A percentile compares a stretch with the other conserved stretches of the same genome.
Evolutionary conservation across 805 yeast genomes (phyloP).

Genomic region (Saccharomyces mikatae): DNA sequence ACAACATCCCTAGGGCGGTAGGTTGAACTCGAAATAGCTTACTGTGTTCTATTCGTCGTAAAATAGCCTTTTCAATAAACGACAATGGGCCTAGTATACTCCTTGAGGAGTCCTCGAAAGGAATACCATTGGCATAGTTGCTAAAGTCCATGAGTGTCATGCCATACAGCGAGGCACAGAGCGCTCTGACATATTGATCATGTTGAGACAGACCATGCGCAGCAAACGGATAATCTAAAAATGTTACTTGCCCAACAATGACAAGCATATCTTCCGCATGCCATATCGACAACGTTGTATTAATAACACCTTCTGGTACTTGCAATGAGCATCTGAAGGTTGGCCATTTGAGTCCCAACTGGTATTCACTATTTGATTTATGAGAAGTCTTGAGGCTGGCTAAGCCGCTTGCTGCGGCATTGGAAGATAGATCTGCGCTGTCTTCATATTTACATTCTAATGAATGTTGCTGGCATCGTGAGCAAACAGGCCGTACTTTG

Average conservation of each 20-base stretch:
- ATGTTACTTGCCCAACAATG: conserved; percentile 10
- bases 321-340: too few species aligned
- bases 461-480: conserved; percentile 8
- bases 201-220: conserved; percentile 11
- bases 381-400: neutral
- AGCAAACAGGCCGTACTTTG: conserved; percentile 15
- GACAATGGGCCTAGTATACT: conserved; percentile 6
- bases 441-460: conserved; percentile 11
- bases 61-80: conserved; percentile 14
- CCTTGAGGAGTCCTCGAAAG: neutral
- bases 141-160: conserved; percentile 7
- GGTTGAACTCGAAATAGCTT: too few species aligned
- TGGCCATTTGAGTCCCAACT: neutral
- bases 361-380: neutral
- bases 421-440: neutral
- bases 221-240: conserved; percentile 12
- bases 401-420: conserved; percentile 1
- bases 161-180: conserved; percentile 14
- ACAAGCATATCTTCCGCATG: conserved; percentile 12
- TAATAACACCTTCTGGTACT: too few species aligned
- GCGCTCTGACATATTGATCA: conserved; percentile 11
- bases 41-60: conserved; percentile 8
- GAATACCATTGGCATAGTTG: too few species aligned
- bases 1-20: conserved; percentile 1
- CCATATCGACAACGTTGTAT: conserved; percentile 4